phyloP scores from a whole-genome alignment of 1,284 basidiomycete genomes.

The Tremellales sp. region DNA sequence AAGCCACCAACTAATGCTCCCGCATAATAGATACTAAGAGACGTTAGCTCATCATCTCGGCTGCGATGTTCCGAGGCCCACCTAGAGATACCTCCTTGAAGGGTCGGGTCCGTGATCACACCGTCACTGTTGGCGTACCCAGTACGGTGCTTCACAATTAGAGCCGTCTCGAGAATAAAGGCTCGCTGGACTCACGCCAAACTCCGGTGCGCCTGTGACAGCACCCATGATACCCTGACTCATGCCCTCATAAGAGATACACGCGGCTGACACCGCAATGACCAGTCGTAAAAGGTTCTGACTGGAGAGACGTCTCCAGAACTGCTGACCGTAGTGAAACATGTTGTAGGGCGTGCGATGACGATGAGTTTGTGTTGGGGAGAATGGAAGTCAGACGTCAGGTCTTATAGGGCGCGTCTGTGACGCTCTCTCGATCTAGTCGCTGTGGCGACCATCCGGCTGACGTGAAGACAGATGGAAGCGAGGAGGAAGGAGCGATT shows the following conservation, averaged over 20 bases:
- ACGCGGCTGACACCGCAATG: not conserved
- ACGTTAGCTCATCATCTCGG: too few species aligned
- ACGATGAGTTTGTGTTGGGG: too few species aligned
- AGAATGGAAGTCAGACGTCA: too few species aligned
- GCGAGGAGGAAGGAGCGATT: too few species aligned
- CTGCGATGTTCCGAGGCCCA: too few species aligned
- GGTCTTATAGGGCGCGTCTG: too few species aligned
- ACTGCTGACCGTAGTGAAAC: too few species aligned
- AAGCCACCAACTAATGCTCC: constrained; percentile 36
- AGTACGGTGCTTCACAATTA: not conserved
- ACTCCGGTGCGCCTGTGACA: constrained; percentile 3
- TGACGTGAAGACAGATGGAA: too few species aligned
- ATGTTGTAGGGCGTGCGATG: too few species aligned
- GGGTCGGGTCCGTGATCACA: not conserved
- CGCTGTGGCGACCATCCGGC: too few species aligned
- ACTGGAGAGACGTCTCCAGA: constrained; percentile 1
- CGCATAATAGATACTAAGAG: constrained; percentile 29
- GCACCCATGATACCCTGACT: constrained; percentile 7
- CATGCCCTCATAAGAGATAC: constrained; percentile 2
- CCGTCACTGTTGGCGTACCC: not conserved
- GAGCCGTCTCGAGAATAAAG: not conserved
- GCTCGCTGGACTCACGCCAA: constrained; percentile 1
- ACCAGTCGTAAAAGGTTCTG: not conserved
- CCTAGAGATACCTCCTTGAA: constrained; percentile 25
- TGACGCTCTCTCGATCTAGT: too few species aligned